Conservation (phyloP, 2,329 filamentous ascomycete species). For the Pseudopyrenochaeta lycopersici region DNA sequence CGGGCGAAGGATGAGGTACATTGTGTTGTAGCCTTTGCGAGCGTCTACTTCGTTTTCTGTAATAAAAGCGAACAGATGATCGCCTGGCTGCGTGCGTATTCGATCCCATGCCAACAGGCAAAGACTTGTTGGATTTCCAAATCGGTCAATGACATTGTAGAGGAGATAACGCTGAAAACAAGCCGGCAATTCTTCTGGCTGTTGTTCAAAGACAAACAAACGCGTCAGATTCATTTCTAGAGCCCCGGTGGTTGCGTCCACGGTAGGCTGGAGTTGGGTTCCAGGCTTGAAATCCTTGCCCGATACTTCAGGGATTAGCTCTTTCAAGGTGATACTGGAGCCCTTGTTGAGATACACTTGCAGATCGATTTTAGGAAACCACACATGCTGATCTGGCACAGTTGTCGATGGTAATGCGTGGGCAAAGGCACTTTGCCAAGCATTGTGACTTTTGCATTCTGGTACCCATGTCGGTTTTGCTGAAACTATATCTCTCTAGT, state of each 20-base stretch:
- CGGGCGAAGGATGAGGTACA: constrained; percentile 1
- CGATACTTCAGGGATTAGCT: background rate
- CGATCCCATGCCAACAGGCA: background rate
- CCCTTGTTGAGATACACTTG: background rate
- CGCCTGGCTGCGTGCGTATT: background rate
- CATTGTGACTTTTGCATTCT: background rate
- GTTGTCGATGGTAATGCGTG: background rate
- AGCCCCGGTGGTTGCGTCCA: constrained; percentile 2
- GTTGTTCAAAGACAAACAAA: background rate
- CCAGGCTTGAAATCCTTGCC: background rate
- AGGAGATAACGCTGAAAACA: background rate
- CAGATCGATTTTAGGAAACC: background rate
- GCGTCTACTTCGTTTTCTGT: background rate
- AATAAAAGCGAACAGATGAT: background rate
- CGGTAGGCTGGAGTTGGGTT: background rate
- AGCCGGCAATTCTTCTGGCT: background rate
- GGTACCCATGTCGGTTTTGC: constrained; percentile 8
- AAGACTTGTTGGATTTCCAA: background rate
- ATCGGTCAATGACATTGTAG: background rate
- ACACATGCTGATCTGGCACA: background rate
- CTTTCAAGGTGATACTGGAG: background rate
- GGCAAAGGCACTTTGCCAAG: background rate
- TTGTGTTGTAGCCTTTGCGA: background rate
- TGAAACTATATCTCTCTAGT: background rate
- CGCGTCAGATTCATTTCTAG: constrained; percentile 2